A percentile compares a stretch with the other conserved stretches of the same genome.
Conservation (phyloP, 2,329 filamentous ascomycete species). For the Sporothrix globosa region DNA sequence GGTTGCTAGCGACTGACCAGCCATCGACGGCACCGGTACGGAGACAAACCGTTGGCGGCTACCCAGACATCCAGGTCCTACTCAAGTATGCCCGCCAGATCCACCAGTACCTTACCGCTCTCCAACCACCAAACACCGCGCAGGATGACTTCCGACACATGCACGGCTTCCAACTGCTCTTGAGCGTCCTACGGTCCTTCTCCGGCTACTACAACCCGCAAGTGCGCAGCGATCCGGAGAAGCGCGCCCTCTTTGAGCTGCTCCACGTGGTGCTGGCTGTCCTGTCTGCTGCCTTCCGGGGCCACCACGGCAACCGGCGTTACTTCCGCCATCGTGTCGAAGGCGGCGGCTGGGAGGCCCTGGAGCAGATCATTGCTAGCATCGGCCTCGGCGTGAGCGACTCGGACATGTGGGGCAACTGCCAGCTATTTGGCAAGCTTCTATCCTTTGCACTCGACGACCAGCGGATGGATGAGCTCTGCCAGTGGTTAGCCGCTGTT, state of each 20-base stretch:
- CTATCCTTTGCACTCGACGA: conserved; percentile 81
- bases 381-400: conserved; percentile 67
- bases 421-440: conserved; percentile 79
- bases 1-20: conserved; percentile 16
- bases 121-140: conserved; percentile 51
- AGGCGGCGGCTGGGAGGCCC: conserved; percentile 74
- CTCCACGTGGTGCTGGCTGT: conserved; percentile 73
- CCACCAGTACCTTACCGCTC: conserved; percentile 62
- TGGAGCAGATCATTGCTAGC: conserved; percentile 73
- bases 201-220: conserved; percentile 76
- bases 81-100: conserved; percentile 65
- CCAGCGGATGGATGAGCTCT: conserved; percentile 71
- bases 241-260: conserved; percentile 66
- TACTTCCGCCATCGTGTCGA: conserved; percentile 81
- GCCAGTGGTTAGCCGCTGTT: conserved; percentile 52
- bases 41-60: conserved; percentile 42
- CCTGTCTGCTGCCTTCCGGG: conserved; percentile 72
- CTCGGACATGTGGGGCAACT: conserved; percentile 67
- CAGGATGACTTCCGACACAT: conserved; percentile 85
- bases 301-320: conserved; percentile 81
- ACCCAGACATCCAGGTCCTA: conserved; percentile 54
- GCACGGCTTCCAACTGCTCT: conserved; percentile 73
- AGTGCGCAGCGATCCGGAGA: conserved; percentile 64
- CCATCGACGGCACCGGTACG: conserved; percentile 37
- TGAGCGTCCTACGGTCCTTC: conserved; percentile 70